Base-by-base conservation (phyloP, 2,329 filamentous ascomycete species). In the Phyllosticta citriasiana region DNA sequence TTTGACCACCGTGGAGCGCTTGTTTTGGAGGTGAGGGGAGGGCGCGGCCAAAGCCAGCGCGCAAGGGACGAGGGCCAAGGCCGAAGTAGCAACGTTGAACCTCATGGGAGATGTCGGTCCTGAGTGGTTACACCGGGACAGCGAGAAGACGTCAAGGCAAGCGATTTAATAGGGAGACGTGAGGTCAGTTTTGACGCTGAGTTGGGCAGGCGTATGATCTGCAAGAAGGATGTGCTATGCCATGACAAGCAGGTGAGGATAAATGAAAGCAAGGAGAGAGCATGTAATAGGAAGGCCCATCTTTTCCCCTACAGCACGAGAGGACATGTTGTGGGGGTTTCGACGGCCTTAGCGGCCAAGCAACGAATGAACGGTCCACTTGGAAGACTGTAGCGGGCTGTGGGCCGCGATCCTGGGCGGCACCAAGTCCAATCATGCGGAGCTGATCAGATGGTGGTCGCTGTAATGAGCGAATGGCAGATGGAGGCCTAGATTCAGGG, bases 1-100 rank as follows among this genome's bases (percentile, higher is more conserved):
- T 30, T 66, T 65, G 53, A 68, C 65, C 10, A 69, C 65, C 16
- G 65, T 26, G 10, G 67, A 70, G 26, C 67, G 64, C 60, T 65
- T 70, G 59, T 61, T 25, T 59, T 68, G 62, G 30, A 66, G 63
- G 22, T 26, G 63, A 30, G 61, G 19, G 16, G 62, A 57, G 5
- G 67, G 67, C 19, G 65, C 64, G 59, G 65, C 66, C 35, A 62
- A 25, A 22, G 57, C 54, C 47, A 64, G 53, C 26, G 50, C 33
- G 35, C 40, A 33, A 53, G 63, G 52, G 27, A 62, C 62, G 25
- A 65, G 26, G 9, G 63, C 61, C 9, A 59, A 53, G 57, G 60
- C 63, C 53, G 65, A 61, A 40, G 63, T 62, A 59, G 67, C 27
- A 40, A 67, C 24, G 47, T 66, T 60, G 19, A 63, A 65, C 55